A percentile compares a stretch with the other conserved stretches of the same genome.
Evolutionary conservation across 345 rosid genomes (phyloP).

Genomic region (Citrus inodora): DNA sequence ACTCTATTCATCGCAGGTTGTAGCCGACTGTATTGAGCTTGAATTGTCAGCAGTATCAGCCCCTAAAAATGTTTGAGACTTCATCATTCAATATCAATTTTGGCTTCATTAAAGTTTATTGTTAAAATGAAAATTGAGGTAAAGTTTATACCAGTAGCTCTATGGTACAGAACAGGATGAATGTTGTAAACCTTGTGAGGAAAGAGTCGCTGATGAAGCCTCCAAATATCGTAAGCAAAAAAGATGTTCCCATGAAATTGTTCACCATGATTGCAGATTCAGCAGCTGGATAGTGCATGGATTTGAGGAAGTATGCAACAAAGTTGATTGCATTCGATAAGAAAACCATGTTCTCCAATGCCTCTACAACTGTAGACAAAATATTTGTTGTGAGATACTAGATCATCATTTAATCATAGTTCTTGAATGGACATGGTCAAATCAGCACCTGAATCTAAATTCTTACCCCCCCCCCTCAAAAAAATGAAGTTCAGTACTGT

Average conservation of each 20-base stretch:
- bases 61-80: constrained; percentile 26
- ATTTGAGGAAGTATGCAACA: constrained; percentile 37
- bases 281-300: constrained; percentile 51
- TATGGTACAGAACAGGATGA: constrained; percentile 32
- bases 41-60: constrained; percentile 45
- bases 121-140: neutral
- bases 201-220: constrained; percentile 61
- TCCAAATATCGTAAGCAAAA: constrained; percentile 53
- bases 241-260: constrained; percentile 65
- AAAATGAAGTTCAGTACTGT: no score
- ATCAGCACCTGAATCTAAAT: no score
- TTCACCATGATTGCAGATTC: constrained; percentile 60
- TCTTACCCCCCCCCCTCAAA: no score
- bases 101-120: neutral
- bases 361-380: constrained; percentile 39
- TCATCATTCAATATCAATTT: neutral
- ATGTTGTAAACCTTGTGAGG: constrained; percentile 45
- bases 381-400: neutral
- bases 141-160: constrained; percentile 44
- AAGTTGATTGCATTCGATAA: constrained; percentile 47
- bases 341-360: constrained; percentile 66
- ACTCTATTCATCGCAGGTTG: constrained; percentile 33
- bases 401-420: neutral
- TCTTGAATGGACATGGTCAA: neutral
- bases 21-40: constrained; percentile 38